Evolutionary conservation across 169 alveolate species (phyloP), one percentile per base, ranked within the genome.

Genomic region (Cryptosporidium sp.): DNA sequence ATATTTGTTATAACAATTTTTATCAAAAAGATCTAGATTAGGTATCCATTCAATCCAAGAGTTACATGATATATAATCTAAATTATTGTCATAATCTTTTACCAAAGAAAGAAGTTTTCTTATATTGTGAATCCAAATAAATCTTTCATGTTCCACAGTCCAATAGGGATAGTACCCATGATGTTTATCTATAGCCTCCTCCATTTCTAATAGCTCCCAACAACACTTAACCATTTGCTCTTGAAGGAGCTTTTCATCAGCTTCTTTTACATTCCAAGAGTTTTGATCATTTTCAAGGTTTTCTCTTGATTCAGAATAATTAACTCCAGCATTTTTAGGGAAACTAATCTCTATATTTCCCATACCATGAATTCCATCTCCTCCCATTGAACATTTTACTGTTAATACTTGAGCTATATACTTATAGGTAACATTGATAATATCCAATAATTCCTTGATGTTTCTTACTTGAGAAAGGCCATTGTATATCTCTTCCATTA

Each of bases 41-140:
- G 89, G 89, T 23, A 80, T 80, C 89, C 89, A 80, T 31, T 80
- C 89, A 61, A 80, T 80, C 73, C 73, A 65, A 33, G 89, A 80
- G 18, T 65, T 80, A 42, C 89, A 80, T 26, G 89, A 80, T 35
- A 65, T 62, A 48, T 80, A 80, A 56, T 65, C 75, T 26, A 80
- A 39, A 37, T 80, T 80, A 21, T 65, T 65, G 1, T 51, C 29
- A n/a, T 60, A 45, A 29, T 65, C 60, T 14, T 48, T 45, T 42
- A 80, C 60, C 33, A 80, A 61, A 60, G 89, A 62, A 45, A 80
- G 75, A 5, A 80, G 70, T 9, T 80, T 80, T 33, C 89, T 80
- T 18, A 80, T 62, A 39, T 80, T 60, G 35, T 80, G 89, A 61
- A 80, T 80, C 89, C 89, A 80, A 45, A 62, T 80, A 42, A 35